phyloP scores from a whole-genome alignment of 306 rosid genomes.

The Acacia acuminata region DNA sequence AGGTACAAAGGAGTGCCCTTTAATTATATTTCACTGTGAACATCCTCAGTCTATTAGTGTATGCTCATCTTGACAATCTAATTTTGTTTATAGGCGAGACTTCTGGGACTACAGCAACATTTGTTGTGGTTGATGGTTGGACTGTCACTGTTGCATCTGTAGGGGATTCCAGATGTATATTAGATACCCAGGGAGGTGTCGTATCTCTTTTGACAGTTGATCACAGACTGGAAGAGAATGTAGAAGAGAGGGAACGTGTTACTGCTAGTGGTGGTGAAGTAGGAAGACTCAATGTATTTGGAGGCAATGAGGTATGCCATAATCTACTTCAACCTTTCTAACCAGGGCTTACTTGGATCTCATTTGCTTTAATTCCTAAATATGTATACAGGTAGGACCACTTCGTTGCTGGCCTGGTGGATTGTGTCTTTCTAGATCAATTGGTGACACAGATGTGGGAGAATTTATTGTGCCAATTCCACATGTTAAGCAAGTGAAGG shows the following conservation, averaged over 20 bases:
- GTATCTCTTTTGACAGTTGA: slow-evolving; percentile 96
- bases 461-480: slow-evolving; percentile 97
- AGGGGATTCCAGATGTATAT: slow-evolving; percentile 97
- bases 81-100: slow-evolving; percentile 77
- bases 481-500: slow-evolving; percentile 99
- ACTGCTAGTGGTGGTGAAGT: slow-evolving; percentile 99
- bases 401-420: slow-evolving; percentile 99
- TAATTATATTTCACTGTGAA: not conserved
- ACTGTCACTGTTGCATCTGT: slow-evolving; percentile 98
- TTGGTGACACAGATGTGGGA: slow-evolving; percentile 99
- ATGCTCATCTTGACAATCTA: slow-evolving; percentile 19
- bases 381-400: slow-evolving; percentile 79
- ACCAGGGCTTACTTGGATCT: slow-evolving; percentile 10
- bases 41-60: slow-evolving; percentile 5
- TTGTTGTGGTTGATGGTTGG: slow-evolving; percentile 92
- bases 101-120: slow-evolving; percentile 98
- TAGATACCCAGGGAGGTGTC: slow-evolving; percentile 91
- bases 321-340: slow-evolving; percentile 31
- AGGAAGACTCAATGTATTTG: slow-evolving; percentile 93
- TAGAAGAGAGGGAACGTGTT: slow-evolving; percentile 93
- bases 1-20: slow-evolving; percentile 43
- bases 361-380: slow-evolving; percentile 18
- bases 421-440: slow-evolving; percentile 94
- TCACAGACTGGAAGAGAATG: slow-evolving; percentile 95
- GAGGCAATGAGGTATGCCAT: slow-evolving; percentile 79